A percentile compares a stretch with the other conserved stretches of the same genome.
Conservation (phyloP, 106 monocot species). For the Hemerocallis citrina region DNA sequence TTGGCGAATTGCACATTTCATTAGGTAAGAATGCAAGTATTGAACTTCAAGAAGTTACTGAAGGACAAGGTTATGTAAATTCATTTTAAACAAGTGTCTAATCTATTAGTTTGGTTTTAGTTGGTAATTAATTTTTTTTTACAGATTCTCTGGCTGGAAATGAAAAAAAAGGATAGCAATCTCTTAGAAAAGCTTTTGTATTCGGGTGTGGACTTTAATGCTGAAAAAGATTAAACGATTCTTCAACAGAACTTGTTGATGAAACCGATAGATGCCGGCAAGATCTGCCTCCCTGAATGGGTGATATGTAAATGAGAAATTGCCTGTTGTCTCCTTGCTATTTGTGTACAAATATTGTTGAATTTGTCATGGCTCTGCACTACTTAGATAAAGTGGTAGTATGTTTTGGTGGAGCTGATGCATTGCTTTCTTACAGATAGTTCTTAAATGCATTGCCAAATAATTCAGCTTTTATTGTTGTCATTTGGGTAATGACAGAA, state of each 20-base stretch:
- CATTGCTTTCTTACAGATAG: too few species aligned
- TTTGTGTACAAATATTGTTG: too few species aligned
- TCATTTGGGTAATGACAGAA: too few species aligned
- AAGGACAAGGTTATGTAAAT: slow-evolving; percentile 10
- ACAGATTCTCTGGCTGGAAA: slow-evolving; percentile 21
- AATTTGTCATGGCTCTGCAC: too few species aligned
- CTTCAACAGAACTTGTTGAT: slow-evolving; percentile 24
- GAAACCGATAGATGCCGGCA: slow-evolving; percentile 26
- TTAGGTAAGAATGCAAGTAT: neutral
- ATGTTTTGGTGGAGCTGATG: too few species aligned
- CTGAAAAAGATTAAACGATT: slow-evolving; percentile 16
- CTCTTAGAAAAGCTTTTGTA: slow-evolving; percentile 31
- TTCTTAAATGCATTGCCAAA: too few species aligned
- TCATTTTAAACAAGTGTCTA: neutral
- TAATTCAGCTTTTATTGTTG: too few species aligned
- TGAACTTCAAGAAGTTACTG: slow-evolving; percentile 5
- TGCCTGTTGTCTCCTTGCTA: too few species aligned
- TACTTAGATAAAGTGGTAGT: too few species aligned
- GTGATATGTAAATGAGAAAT: too few species aligned
- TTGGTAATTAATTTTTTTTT: neutral
- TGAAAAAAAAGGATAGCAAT: slow-evolving; percentile 13
- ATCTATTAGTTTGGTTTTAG: neutral
- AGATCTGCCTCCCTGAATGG: slow-evolving; percentile 21
- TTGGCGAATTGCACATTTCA: slow-evolving; percentile 6
- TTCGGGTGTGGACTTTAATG: slow-evolving; percentile 25